A percentile compares a stretch with the other conserved stretches of the same genome.
Conservation (phyloP, 768 basidiomycete species). For the Trametes gibbosa region DNA sequence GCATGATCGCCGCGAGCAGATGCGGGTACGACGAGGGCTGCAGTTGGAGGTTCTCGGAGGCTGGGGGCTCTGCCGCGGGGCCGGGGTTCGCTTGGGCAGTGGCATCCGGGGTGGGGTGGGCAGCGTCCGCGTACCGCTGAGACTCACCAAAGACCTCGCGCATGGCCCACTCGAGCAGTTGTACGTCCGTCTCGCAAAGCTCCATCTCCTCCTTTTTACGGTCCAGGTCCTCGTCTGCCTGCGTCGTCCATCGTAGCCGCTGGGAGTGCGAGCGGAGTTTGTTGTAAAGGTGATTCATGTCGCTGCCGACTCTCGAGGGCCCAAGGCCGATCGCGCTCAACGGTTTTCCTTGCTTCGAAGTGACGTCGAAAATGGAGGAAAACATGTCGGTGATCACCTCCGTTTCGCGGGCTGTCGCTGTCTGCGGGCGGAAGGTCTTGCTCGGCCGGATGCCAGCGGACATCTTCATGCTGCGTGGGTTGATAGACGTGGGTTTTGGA, state of each 20-base stretch:
- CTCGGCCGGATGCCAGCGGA: background rate
- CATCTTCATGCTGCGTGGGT: slow-evolving; percentile 8
- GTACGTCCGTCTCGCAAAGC: slow-evolving; percentile 60
- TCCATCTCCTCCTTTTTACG: slow-evolving; percentile 65
- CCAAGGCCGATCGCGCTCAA: slow-evolving; percentile 4
- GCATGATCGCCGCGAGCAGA: slow-evolving; percentile 75
- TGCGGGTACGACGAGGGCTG: slow-evolving; percentile 71
- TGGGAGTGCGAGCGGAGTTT: slow-evolving; percentile 53
- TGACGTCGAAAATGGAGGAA: slow-evolving; percentile 52
- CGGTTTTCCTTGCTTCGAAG: background rate
- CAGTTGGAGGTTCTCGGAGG: slow-evolving; percentile 34
- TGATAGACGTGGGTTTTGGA: slow-evolving; percentile 22
- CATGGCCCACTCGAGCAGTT: slow-evolving; percentile 73
- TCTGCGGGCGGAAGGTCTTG: slow-evolving; percentile 40
- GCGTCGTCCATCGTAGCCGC: slow-evolving; percentile 72
- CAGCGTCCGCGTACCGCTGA: slow-evolving; percentile 46
- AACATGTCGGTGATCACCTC: slow-evolving; percentile 73
- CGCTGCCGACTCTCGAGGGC: slow-evolving; percentile 36
- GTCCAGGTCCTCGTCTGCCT: slow-evolving; percentile 66
- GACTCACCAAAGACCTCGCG: slow-evolving; percentile 66
- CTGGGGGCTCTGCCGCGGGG: slow-evolving; percentile 18
- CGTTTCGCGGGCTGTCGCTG: slow-evolving; percentile 68
- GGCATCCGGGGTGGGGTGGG: slow-evolving; percentile 33
- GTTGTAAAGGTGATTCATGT: slow-evolving; percentile 38
- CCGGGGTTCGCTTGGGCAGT: slow-evolving; percentile 11